A percentile compares a stretch with the other conserved stretches of the same genome.
These are phyloP conservation scores for Phoma herbarum DNA, from an alignment of 2,329 filamentous ascomycete genomes.

Conservation along the genomic window DNA sequence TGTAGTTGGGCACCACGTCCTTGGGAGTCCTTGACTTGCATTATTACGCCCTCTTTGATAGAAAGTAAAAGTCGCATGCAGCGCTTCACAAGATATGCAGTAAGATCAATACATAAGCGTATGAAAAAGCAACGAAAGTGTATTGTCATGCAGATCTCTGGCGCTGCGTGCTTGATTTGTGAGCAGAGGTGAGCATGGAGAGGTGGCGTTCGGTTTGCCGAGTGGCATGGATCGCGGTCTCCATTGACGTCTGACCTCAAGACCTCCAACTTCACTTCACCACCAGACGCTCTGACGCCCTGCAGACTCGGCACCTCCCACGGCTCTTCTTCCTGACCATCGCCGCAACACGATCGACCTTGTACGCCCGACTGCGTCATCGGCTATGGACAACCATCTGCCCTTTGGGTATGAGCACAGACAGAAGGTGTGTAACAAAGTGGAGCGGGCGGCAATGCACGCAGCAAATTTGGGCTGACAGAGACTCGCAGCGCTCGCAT, in stretches of 20 bases:
- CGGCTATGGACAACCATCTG: conserved; percentile 44
- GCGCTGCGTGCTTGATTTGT: conserved; percentile 3
- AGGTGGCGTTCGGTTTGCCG: conserved; percentile 17
- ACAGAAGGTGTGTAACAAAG: conserved; percentile 45
- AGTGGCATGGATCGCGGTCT: conserved; percentile 12
- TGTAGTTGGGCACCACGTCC: conserved; percentile 22
- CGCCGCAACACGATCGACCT: not conserved
- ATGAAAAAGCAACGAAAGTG: not conserved
- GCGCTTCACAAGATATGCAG: not conserved
- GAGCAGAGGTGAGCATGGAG: conserved; percentile 17
- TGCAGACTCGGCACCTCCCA: conserved; percentile 8
- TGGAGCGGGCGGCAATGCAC: conserved; percentile 18
- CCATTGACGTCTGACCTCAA: conserved; percentile 9
- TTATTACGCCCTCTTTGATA: conserved; percentile 19
- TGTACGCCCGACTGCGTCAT: conserved; percentile 6
- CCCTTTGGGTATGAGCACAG: conserved; percentile 45
- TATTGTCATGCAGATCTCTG: not conserved
- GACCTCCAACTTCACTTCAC: conserved; percentile 9
- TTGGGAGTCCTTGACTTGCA: conserved; percentile 9
- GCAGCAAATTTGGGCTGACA: conserved; percentile 23
- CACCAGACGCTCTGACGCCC: conserved; percentile 10
- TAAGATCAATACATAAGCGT: not conserved
- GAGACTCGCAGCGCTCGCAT: conserved; percentile 44
- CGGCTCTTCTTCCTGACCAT: conserved; percentile 1
- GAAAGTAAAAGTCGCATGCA: not conserved